Conservation (phyloP, 208 protist genomes). For the Lotmaria passim region DNA sequence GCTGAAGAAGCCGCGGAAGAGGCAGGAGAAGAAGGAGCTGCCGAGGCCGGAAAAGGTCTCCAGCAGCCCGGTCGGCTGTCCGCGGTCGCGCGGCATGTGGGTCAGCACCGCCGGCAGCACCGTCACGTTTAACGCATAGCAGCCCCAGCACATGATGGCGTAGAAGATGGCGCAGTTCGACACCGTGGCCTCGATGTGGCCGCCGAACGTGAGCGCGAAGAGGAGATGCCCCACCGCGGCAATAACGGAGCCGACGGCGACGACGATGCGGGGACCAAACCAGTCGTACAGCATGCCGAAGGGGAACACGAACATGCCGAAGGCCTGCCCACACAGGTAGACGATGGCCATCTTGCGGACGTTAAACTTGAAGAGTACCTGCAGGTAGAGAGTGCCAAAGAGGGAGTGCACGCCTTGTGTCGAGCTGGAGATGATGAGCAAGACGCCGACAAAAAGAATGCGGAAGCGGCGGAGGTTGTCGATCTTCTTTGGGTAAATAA, state of each 20-base stretch:
- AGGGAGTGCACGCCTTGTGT: slow-evolving; percentile 36
- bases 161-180: slow-evolving; percentile 47
- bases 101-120: slow-evolving; percentile 42
- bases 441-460: slow-evolving; percentile 39
- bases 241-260: slow-evolving; percentile 28
- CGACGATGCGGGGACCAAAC: slow-evolving; percentile 34
- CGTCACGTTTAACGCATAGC: slow-evolving; percentile 45
- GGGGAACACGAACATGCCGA: slow-evolving; percentile 30
- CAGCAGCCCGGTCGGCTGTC: slow-evolving; percentile 49
- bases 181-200: slow-evolving; percentile 32
- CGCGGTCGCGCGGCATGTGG: slow-evolving; percentile 63
- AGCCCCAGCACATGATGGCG: slow-evolving; percentile 46
- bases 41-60: slow-evolving; percentile 62
- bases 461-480: slow-evolving; percentile 46
- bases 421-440: slow-evolving; percentile 39
- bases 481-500: slow-evolving; percentile 42
- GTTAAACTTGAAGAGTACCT: slow-evolving; percentile 31
- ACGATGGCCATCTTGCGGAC: slow-evolving; percentile 32
- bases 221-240: slow-evolving; percentile 37
- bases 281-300: slow-evolving; percentile 50
- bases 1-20: slow-evolving; percentile 53
- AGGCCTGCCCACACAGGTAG: slow-evolving; percentile 34
- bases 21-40: slow-evolving; percentile 44
- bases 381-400: slow-evolving; percentile 42
- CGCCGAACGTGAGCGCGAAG: slow-evolving; percentile 50